Conservation (phyloP, 2,329 filamentous ascomycete species). For the Ceratocystis lukuohia region DNA sequence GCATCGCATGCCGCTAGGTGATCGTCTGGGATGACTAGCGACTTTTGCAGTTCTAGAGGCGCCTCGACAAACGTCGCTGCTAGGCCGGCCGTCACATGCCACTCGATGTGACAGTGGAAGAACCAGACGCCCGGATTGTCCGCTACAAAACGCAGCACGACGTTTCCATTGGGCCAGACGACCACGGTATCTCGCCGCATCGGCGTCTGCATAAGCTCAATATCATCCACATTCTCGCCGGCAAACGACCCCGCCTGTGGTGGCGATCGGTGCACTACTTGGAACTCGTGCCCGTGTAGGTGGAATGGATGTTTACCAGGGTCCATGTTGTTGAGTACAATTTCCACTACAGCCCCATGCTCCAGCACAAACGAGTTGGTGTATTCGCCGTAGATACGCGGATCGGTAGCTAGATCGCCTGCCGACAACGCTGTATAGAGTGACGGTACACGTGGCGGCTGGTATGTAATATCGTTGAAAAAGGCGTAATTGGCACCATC, state of each 20-base stretch:
- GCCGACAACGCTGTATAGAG: slow-evolving; percentile 62
- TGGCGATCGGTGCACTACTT: slow-evolving; percentile 46
- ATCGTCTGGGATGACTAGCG: slow-evolving; percentile 44
- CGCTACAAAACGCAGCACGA: slow-evolving; percentile 53
- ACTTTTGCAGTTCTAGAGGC: slow-evolving; percentile 47
- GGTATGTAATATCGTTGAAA: slow-evolving; percentile 69
- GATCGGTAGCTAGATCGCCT: slow-evolving; percentile 44
- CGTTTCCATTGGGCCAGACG: slow-evolving; percentile 50
- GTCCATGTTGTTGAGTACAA: slow-evolving; percentile 67
- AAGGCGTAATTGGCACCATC: slow-evolving; percentile 50
- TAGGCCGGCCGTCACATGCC: slow-evolving; percentile 58
- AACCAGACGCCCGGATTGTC: slow-evolving; percentile 56
- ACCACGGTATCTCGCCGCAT: slow-evolving; percentile 57
- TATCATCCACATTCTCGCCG: slow-evolving; percentile 32
- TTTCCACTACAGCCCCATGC: slow-evolving; percentile 54
- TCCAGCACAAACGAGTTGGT: slow-evolving; percentile 56
- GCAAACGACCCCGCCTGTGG: slow-evolving; percentile 46
- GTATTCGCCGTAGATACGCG: slow-evolving; percentile 50
- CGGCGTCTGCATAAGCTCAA: slow-evolving; percentile 40
- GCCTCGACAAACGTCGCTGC: slow-evolving; percentile 51
- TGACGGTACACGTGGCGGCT: slow-evolving; percentile 59
- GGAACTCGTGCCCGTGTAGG: slow-evolving; percentile 65
- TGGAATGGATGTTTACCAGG: slow-evolving; percentile 61
- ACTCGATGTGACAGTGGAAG: slow-evolving; percentile 73
- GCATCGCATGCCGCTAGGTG: slow-evolving; percentile 46